phyloP scores from a whole-genome alignment of 73 alveolate genomes.

The Paramecium tetraurelia region DNA sequence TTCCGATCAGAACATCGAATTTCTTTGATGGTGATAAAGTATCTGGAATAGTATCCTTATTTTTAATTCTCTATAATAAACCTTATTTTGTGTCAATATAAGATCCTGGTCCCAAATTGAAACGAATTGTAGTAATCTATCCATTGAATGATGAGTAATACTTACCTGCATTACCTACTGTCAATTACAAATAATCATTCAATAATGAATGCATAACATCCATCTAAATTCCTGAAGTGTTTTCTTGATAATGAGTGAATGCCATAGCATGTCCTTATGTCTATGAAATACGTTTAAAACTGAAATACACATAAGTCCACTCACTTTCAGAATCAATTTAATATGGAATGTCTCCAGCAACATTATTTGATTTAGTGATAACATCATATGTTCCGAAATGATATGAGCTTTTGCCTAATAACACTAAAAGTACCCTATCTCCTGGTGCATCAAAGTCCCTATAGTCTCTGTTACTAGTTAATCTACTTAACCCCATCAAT shows the following conservation, averaged over 20 bases:
- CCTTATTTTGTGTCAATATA: constrained; percentile 15
- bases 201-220: constrained; percentile 17
- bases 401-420: not conserved
- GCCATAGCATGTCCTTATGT: constrained; percentile 27
- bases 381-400: constrained; percentile 35
- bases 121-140: constrained; percentile 8
- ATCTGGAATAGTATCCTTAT: constrained; percentile 27
- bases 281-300: constrained; percentile 1
- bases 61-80: not conserved
- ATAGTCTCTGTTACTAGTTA: constrained; percentile 27
- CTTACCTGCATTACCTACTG: constrained; percentile 38
- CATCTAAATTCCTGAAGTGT: constrained; percentile 22
- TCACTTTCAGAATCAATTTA: constrained; percentile 4
- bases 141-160: constrained; percentile 40
- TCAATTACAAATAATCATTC: not conserved
- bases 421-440: constrained; percentile 44
- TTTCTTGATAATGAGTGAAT: not conserved
- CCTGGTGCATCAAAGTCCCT: constrained; percentile 39
- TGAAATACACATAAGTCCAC: constrained; percentile 31
- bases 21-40: not conserved
- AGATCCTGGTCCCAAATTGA: constrained; percentile 50
- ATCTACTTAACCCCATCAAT: constrained; percentile 27
- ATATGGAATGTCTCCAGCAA: constrained; percentile 22
- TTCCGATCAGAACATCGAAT: not conserved
- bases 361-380: not conserved